A percentile compares a stretch with the other conserved stretches of the same genome.
Conservation (phyloP, 371 early-diverging fungal species). For the Neoconidiobolus thromboides region DNA sequence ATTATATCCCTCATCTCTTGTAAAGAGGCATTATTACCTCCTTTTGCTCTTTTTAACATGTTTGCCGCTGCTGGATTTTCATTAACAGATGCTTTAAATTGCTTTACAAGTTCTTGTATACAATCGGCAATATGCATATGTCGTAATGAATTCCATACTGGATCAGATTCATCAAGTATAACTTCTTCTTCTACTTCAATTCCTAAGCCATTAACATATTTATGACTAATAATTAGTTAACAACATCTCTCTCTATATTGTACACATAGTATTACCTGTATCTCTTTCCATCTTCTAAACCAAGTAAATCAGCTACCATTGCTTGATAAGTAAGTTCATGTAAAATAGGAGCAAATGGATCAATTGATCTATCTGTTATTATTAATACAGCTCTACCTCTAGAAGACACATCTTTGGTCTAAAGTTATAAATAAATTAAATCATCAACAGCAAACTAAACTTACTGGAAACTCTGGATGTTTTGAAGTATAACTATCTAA, state of each 20-base stretch:
- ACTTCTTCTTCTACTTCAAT: conserved; percentile 29
- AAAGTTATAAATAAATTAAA: conserved; percentile 11
- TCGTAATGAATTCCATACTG: conserved; percentile 58
- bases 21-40: conserved; percentile 32
- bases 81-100: conserved; percentile 56
- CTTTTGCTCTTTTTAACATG: not conserved
- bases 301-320: conserved; percentile 72
- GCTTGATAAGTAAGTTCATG: conserved; percentile 94
- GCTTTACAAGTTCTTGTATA: conserved; percentile 51
- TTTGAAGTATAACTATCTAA: conserved; percentile 34
- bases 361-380: conserved; percentile 77
- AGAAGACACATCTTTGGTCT: conserved; percentile 35
- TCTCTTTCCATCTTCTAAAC: conserved; percentile 45
- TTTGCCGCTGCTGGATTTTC: conserved; percentile 32
- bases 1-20: conserved; percentile 79
- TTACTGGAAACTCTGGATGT: conserved; percentile 40
- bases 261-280: conserved; percentile 35
- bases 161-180: conserved; percentile 46
- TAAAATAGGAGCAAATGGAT: conserved; percentile 63
- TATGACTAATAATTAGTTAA: conserved; percentile 16
- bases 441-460: not conserved
- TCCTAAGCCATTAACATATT: conserved; percentile 16
- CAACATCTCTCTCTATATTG: not conserved
- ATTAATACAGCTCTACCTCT: conserved; percentile 53
- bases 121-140: conserved; percentile 89